Base-by-base conservation (phyloP, 345 rosid species). In the Syzygium aqueum region DNA sequence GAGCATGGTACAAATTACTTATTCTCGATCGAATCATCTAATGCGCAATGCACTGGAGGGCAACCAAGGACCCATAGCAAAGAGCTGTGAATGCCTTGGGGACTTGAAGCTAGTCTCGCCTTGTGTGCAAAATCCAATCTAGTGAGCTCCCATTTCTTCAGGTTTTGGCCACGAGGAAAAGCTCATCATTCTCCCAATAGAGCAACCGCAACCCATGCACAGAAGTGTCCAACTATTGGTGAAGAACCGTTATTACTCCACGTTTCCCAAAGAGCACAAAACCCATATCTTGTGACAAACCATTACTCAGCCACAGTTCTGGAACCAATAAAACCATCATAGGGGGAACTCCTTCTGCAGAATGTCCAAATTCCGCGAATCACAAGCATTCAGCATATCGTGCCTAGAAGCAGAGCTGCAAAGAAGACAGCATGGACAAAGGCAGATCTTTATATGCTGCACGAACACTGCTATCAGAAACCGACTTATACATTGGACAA, bases 341-440 rank as follows among this genome's bases (percentile, higher is more conserved):
- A 97, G 93, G 2, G 98, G 99, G 90, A 97, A 97, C 86, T 95
- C 98, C 89, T 94, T 95, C 91, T 95, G 98, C 67, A 97, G 95
- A 82, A 93, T 83, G 87, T 97, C 99, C 7, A 97, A 95, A 91
- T 95, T 97, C 90, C 98, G 95, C n/a, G 98, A 89, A 91, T 97
- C 97, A 84, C 99, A 97, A 88, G 97, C 98, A 90, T 93, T 96
- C 88, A 97, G 73, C 93, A 97, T 91, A 92, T 97, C 99, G 33
- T 91, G 92, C 91, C 98, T 91, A 25, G 96, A 94, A 83, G 96
- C 98, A 89, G 95, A 95, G 88, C 99, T 97, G 95, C 91, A 85
- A 40, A 86, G 61, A 83, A 61, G 30, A 46, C 43, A 80, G 51
- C 28, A 40, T 10, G 46, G 7, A 52, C 77, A 84, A 50, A 73